phyloP scores from a whole-genome alignment of 345 rosid species.

The Combretum micranthum region DNA sequence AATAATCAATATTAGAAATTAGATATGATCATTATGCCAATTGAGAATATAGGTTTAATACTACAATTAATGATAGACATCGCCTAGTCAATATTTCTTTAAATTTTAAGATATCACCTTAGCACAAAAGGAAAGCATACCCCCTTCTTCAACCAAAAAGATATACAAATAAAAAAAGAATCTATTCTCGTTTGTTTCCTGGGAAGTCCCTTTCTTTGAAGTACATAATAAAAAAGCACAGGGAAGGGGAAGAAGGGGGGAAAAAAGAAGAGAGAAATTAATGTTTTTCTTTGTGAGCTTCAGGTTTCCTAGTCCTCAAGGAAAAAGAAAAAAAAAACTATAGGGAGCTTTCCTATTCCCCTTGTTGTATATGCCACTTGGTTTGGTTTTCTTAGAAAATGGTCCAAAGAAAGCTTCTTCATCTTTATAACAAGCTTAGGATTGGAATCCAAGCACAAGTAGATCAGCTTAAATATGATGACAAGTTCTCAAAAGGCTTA shows the following conservation, averaged over 20 bases:
- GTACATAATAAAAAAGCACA: constrained; percentile 1
- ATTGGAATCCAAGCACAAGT: constrained; percentile 20
- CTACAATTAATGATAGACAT: no score
- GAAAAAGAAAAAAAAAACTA: constrained; percentile 14
- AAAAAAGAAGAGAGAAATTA: no score
- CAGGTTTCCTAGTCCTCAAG: constrained; percentile 10
- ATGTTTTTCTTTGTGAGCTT: constrained; percentile 10
- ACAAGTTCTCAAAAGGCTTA: constrained; percentile 28
- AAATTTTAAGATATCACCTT: no score
- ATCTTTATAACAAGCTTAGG: constrained; percentile 34
- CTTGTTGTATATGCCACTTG: background rate
- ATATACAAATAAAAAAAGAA: background rate
- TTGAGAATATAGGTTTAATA: no score
- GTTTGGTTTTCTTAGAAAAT: constrained; percentile 39
- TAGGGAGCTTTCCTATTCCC: constrained; percentile 12
- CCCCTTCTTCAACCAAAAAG: no score
- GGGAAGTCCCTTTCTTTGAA: constrained; percentile 2
- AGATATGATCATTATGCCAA: no score
- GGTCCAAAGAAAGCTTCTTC: constrained; percentile 63
- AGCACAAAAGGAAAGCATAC: no score
- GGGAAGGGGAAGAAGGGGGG: background rate
- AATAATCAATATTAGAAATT: no score
- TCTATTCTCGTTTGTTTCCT: constrained; percentile 10
- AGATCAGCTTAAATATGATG: constrained; percentile 37
- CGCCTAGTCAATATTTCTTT: no score